These are phyloP conservation scores for Candida chauliodis DNA, from an alignment of 805 yeast genomes.

Conservation along the genomic window DNA sequence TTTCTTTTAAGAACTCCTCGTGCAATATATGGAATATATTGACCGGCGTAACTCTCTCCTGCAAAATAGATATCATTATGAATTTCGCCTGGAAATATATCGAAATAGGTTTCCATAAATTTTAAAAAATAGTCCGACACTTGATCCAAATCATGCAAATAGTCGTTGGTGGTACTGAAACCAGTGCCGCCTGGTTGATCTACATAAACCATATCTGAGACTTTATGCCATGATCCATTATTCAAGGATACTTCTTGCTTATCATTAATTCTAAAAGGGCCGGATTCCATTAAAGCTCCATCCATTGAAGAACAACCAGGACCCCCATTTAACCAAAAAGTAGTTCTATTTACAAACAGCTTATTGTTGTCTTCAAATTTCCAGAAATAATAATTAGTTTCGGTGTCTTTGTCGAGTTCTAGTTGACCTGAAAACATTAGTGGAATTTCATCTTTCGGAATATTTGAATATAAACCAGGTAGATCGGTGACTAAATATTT, in stretches of 20 bases:
- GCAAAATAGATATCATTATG: conserved; percentile 69
- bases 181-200: conserved; percentile 98
- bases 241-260: conserved; percentile 47
- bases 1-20: conserved; percentile 53
- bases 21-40: conserved; percentile 88
- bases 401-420: conserved; percentile 48
- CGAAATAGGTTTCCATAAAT: conserved; percentile 65
- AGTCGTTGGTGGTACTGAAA: conserved; percentile 61
- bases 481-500: conserved; percentile 28
- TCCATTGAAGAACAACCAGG: conserved; percentile 99
- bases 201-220: conserved; percentile 75
- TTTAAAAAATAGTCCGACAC: conserved; percentile 60
- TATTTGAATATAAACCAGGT: conserved; percentile 35
- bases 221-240: conserved; percentile 79
- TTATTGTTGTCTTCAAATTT: conserved; percentile 44
- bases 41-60: conserved; percentile 97
- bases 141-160: conserved; percentile 50
- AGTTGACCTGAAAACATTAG: conserved; percentile 67
- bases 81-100: conserved; percentile 68
- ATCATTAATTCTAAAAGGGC: conserved; percentile 69
- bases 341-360: conserved; percentile 41
- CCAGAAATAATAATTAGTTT: conserved; percentile 76
- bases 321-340: conserved; percentile 95
- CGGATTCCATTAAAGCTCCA: conserved; percentile 90
- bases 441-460: conserved; percentile 36